Evolutionary conservation across 352 stramenopile species (phyloP).

Genomic region (Phytopythium oedochilum): DNA sequence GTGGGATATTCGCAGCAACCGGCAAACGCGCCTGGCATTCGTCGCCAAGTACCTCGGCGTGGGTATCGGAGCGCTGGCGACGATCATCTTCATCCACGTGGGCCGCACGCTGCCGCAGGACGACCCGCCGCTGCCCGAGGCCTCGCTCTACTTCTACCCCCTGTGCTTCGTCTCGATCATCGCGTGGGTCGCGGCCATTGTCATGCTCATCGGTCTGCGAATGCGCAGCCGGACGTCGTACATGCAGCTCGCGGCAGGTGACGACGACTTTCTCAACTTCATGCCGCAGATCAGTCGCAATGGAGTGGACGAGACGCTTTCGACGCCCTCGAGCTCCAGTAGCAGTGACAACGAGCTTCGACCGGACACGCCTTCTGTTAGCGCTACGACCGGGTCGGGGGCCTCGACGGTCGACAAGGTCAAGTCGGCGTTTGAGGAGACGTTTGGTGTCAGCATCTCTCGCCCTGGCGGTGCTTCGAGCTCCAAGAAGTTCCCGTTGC

Average conservation of each 20-base stretch:
- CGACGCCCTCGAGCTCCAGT: conserved; percentile 17
- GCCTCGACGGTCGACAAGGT: conserved; percentile 44
- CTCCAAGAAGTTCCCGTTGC: conserved; percentile 13
- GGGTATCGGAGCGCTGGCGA: conserved; percentile 41
- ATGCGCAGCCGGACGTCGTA: conserved; percentile 62
- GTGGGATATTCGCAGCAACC: conserved; percentile 19
- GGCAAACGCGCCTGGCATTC: conserved; percentile 56
- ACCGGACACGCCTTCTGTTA: conserved; percentile 1
- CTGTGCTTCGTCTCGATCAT: conserved; percentile 72
- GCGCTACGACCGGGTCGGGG: conserved; percentile 8
- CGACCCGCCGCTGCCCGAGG: conserved; percentile 30
- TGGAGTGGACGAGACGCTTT: conserved; percentile 15
- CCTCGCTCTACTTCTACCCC: conserved; percentile 70
- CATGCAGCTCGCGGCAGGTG: conserved; percentile 51
- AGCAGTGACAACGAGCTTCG: conserved; percentile 18
- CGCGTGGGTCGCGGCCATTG: conserved; percentile 58
- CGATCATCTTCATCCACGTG: conserved; percentile 44
- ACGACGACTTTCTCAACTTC: conserved; percentile 47
- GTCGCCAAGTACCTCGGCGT: conserved; percentile 68
- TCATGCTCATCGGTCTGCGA: conserved; percentile 61
- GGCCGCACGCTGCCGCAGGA: conserved; percentile 42
- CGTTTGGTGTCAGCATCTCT: conserved; percentile 53
- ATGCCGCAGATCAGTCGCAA: conserved; percentile 28
- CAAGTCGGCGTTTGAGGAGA: conserved; percentile 68
- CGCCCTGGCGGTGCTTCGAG: conserved; percentile 10